phyloP scores from a whole-genome alignment of 352 stramenopile species.

The Peronospora tabacina region DNA sequence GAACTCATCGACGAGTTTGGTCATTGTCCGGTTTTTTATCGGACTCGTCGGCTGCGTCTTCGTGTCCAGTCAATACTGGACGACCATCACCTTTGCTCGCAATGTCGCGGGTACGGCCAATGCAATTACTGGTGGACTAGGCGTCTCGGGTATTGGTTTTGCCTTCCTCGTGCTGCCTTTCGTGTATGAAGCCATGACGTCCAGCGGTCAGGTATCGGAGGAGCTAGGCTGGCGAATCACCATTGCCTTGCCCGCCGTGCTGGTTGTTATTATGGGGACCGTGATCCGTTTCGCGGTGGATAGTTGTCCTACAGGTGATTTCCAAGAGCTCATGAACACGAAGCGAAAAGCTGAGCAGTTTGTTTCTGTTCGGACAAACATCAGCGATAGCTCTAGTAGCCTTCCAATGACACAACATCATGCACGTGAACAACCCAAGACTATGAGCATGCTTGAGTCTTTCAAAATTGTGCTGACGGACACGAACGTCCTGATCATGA shows the following conservation, averaged over 20 bases:
- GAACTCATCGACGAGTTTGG: slow-evolving; percentile 54
- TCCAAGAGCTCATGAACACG: slow-evolving; percentile 69
- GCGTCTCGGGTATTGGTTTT: slow-evolving; percentile 89
- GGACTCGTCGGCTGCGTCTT: slow-evolving; percentile 91
- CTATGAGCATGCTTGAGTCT: slow-evolving; percentile 25
- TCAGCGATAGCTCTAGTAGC: slow-evolving; percentile 21
- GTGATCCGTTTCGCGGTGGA: slow-evolving; percentile 76
- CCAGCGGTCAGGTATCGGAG: slow-evolving; percentile 35
- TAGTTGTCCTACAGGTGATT: slow-evolving; percentile 90
- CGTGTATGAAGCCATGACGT: slow-evolving; percentile 72
- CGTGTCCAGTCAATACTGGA: slow-evolving; percentile 93
- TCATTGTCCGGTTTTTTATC: slow-evolving; percentile 92
- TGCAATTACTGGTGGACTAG: slow-evolving; percentile 87
- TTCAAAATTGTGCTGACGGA: slow-evolving; percentile 67
- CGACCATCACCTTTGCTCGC: slow-evolving; percentile 90
- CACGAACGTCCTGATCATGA: slow-evolving; percentile 88
- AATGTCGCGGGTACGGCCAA: slow-evolving; percentile 92
- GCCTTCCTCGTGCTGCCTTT: slow-evolving; percentile 45
- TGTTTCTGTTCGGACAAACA: slow-evolving; percentile 17
- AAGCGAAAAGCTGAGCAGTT: slow-evolving; percentile 53
- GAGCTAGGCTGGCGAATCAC: slow-evolving; percentile 89
- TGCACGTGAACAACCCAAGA: slow-evolving; percentile 12
- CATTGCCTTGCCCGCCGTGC: slow-evolving; percentile 81
- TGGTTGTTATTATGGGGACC: slow-evolving; percentile 75
- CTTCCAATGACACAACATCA: slow-evolving; percentile 22